Evolutionary conservation across 805 yeast species (phyloP).

Genomic region (Yamadazyma paraphyllophila): DNA sequence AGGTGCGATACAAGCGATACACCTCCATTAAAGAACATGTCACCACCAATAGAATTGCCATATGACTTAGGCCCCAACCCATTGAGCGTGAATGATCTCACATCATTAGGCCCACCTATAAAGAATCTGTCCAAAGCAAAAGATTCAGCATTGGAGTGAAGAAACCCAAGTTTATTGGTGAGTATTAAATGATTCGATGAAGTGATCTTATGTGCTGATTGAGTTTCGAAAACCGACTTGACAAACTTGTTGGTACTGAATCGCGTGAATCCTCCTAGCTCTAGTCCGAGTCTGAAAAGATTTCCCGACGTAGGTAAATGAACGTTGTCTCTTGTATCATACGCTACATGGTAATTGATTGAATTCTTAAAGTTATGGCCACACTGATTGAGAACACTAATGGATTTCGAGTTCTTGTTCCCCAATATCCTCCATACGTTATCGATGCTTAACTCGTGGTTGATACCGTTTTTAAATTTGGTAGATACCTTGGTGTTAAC

Average conservation of each 20-base stretch:
- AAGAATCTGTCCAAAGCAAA: constrained; percentile 52
- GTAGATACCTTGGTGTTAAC: constrained; percentile 40
- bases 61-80: constrained; percentile 56
- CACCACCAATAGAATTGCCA: constrained; percentile 53
- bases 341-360: constrained; percentile 35
- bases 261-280: constrained; percentile 30
- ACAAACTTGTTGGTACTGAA: constrained; percentile 32
- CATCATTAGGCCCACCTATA: constrained; percentile 60
- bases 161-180: constrained; percentile 33
- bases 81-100: constrained; percentile 49
- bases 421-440: constrained; percentile 39
- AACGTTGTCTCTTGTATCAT: constrained; percentile 45
- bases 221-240: constrained; percentile 43
- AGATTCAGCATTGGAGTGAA: constrained; percentile 23
- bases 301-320: constrained; percentile 45
- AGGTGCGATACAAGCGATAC: constrained; percentile 41
- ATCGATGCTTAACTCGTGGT: constrained; percentile 52
- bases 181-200: constrained; percentile 21
- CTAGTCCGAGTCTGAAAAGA: constrained; percentile 34
- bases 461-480: constrained; percentile 21
- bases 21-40: constrained; percentile 46
- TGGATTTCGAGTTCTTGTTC: constrained; percentile 27
- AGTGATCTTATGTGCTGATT: constrained; percentile 25
- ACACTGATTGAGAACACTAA: constrained; percentile 35
- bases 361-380: constrained; percentile 49